phyloP scores from a whole-genome alignment of 768 basidiomycete species.

The Goffeauzyma gilvescens region DNA sequence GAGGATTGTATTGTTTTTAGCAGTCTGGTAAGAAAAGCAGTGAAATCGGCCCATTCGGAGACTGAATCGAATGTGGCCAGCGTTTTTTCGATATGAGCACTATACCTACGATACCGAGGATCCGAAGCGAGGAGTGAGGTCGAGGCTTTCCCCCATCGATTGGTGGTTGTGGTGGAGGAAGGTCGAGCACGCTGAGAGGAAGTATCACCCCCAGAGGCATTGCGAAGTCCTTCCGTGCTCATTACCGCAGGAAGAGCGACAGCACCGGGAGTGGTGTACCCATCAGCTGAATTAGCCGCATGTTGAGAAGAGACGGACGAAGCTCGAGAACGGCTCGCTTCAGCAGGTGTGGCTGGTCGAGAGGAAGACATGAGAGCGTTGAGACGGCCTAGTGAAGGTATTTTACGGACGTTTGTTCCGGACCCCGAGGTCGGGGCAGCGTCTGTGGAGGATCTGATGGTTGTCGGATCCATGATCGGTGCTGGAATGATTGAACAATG shows the following conservation, averaged over 20 bases:
- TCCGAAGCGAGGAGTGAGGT: conserved; percentile 36
- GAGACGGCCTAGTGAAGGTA: too few species aligned
- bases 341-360: conserved; percentile 14
- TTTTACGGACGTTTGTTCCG: too few species aligned
- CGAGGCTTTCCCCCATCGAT: background rate
- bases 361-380: too few species aligned
- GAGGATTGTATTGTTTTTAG: conserved; percentile 87
- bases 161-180: too few species aligned
- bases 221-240: background rate
- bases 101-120: conserved; percentile 86
- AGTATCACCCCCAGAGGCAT: background rate
- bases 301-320: background rate
- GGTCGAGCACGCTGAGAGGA: too few species aligned
- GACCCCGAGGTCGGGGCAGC: too few species aligned
- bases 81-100: conserved; percentile 77
- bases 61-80: conserved; percentile 84
- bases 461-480: too few species aligned
- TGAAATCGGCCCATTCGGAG: conserved; percentile 99
- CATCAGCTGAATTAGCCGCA: background rate
- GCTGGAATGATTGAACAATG: too few species aligned
- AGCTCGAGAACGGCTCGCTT: background rate
- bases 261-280: background rate
- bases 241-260: background rate
- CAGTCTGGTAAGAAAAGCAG: conserved; percentile 82
- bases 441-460: too few species aligned